Evolutionary conservation across 2,329 filamentous ascomycete genomes (phyloP).

Genomic region (Cladosporium sp.): DNA sequence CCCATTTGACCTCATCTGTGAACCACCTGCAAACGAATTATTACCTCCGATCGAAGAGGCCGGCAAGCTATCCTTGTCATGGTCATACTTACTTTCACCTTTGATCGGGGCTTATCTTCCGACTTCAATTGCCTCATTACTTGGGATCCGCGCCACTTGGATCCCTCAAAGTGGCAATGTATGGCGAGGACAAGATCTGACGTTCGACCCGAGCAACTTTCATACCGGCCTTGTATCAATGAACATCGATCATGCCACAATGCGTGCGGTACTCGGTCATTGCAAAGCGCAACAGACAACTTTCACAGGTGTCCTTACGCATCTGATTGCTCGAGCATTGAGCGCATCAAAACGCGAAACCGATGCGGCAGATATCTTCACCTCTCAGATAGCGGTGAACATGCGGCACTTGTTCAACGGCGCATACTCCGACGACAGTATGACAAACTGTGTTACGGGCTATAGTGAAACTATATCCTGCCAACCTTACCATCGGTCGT

Average conservation of each 20-base stretch:
- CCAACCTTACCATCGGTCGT: slow-evolving; percentile 3
- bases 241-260: slow-evolving; percentile 26
- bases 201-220: neutral
- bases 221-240: slow-evolving; percentile 32
- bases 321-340: slow-evolving; percentile 38
- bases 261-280: slow-evolving; percentile 27
- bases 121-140: neutral
- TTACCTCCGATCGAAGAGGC: slow-evolving; percentile 39
- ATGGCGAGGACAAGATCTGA: slow-evolving; percentile 4
- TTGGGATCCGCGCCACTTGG: slow-evolving; percentile 1
- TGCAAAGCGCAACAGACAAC: slow-evolving; percentile 36
- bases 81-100: slow-evolving; percentile 40
- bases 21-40: slow-evolving; percentile 2
- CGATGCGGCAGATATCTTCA: slow-evolving; percentile 30
- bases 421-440: slow-evolving; percentile 31
- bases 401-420: slow-evolving; percentile 31
- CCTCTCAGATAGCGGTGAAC: slow-evolving; percentile 38
- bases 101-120: slow-evolving; percentile 28
- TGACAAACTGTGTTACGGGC: slow-evolving; percentile 34
- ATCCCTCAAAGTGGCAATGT: neutral
- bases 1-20: slow-evolving; percentile 9
- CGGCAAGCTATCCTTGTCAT: slow-evolving; percentile 40
- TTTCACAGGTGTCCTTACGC: slow-evolving; percentile 40
- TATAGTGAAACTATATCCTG: slow-evolving; percentile 14
- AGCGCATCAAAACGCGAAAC: slow-evolving; percentile 26